phyloP scores from a whole-genome alignment of 345 rosid species.

The Rhodomyrtus tomentosa region DNA sequence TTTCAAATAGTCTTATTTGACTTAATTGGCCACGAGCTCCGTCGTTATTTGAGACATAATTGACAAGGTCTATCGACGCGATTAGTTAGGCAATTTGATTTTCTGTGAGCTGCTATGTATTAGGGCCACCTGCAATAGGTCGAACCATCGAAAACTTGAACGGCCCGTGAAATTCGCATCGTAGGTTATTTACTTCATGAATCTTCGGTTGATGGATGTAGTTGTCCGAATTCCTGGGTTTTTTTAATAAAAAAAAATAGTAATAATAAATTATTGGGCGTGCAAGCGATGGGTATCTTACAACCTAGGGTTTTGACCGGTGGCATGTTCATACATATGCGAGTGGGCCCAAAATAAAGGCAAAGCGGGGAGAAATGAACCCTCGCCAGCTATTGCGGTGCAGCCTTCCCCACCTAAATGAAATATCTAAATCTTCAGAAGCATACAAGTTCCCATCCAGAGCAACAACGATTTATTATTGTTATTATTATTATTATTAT shows the following conservation, averaged over 20 bases:
- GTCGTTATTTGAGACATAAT: neutral
- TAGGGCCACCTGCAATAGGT: too few species aligned
- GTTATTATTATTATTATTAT: neutral
- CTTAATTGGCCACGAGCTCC: neutral
- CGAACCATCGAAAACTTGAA: too few species aligned
- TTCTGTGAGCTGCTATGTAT: too few species aligned
- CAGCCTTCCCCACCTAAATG: neutral
- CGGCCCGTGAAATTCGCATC: too few species aligned
- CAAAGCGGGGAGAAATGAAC: neutral
- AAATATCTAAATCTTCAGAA: neutral
- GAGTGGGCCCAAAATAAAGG: neutral
- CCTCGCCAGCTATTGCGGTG: neutral
- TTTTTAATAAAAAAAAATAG: neutral
- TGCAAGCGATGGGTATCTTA: rapidly evolving
- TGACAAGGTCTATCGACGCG: neutral
- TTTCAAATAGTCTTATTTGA: too few species aligned
- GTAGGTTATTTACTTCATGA: too few species aligned
- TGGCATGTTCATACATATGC: neutral
- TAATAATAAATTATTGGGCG: too few species aligned
- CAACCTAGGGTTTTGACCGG: neutral
- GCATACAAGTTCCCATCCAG: neutral
- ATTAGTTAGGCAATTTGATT: neutral
- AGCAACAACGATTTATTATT: neutral
- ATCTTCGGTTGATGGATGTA: neutral
- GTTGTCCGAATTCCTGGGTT: neutral